Evolutionary conservation across 2,329 filamentous ascomycete species (phyloP).

Genomic region (Alternaria arborescens): DNA sequence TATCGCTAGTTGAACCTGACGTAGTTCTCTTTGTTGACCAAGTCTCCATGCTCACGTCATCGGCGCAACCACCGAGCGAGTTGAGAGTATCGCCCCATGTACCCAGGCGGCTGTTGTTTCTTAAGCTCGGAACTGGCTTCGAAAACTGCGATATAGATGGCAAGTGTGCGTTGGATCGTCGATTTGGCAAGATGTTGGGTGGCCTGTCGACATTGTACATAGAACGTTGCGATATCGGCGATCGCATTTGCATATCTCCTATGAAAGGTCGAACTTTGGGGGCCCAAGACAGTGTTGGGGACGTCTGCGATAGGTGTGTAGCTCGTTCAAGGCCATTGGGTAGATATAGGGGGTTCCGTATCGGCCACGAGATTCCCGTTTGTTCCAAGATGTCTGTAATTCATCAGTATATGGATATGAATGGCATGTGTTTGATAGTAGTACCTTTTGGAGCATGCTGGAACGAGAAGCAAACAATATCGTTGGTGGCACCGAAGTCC

Average conservation of each 20-base stretch:
- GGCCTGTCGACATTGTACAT: slow-evolving; percentile 18
- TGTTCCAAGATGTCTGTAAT: slow-evolving; percentile 73
- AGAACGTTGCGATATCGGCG: slow-evolving; percentile 20
- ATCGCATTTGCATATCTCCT: slow-evolving; percentile 15
- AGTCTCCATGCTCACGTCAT: slow-evolving; percentile 31
- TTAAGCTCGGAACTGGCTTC: slow-evolving; percentile 15
- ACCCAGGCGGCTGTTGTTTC: slow-evolving; percentile 1
- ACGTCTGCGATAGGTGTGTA: slow-evolving; percentile 1
- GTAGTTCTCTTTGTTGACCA: slow-evolving; percentile 30
- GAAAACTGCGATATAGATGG: slow-evolving; percentile 27
- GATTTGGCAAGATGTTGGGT: slow-evolving; percentile 24
- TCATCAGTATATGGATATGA: slow-evolving; percentile 20
- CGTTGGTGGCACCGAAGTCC: slow-evolving; percentile 71
- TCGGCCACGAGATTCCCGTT: slow-evolving; percentile 82
- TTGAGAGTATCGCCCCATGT: slow-evolving; percentile 29
- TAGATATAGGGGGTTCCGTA: slow-evolving; percentile 44
- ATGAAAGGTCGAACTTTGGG: slow-evolving; percentile 2
- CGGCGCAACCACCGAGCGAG: slow-evolving; percentile 19
- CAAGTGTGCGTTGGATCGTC: slow-evolving; percentile 28
- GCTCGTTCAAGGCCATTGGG: slow-evolving; percentile 18
- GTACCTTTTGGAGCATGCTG: slow-evolving; percentile 82
- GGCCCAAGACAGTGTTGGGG: slow-evolving; percentile 8
- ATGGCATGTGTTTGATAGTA: slow-evolving; percentile 26
- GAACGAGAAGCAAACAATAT: slow-evolving; percentile 81
- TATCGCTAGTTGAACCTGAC: slow-evolving; percentile 23